A percentile compares a stretch with the other conserved stretches of the same genome.
Conservation (phyloP, 1,284 basidiomycete genomes). For the Sporisorium graminicola region DNA sequence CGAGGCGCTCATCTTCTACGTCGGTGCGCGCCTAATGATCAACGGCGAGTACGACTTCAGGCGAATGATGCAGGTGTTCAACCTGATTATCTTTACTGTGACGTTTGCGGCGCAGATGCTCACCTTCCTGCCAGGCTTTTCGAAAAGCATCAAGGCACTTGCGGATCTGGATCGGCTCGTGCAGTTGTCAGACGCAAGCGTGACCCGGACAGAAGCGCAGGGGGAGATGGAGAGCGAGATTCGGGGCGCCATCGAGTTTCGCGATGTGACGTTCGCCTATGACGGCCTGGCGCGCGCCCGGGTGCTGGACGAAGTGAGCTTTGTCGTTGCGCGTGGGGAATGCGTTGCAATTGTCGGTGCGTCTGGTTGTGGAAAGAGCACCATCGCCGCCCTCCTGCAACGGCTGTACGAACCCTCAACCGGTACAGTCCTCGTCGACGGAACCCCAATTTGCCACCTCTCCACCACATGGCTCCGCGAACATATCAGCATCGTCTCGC, state of each 20-base stretch:
- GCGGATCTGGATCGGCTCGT: conserved; percentile 82
- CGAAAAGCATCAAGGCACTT: conserved; percentile 74
- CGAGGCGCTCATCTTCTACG: conserved; percentile 85
- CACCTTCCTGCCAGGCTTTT: conserved; percentile 74
- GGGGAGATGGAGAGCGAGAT: conserved; percentile 19
- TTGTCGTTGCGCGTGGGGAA: conserved; percentile 55
- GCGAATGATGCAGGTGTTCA: conserved; percentile 88
- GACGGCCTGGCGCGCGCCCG: conserved; percentile 16
- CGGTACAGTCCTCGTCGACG: conserved; percentile 55
- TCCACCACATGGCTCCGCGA: conserved; percentile 53
- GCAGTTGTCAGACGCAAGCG: conserved; percentile 2
- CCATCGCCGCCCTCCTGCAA: conserved; percentile 60
- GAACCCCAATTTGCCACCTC: conserved; percentile 18
- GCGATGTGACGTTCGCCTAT: conserved; percentile 61
- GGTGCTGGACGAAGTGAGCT: conserved; percentile 44
- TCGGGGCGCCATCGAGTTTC: conserved; percentile 46
- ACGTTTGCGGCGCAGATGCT: conserved; percentile 90
- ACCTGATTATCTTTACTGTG: conserved; percentile 91
- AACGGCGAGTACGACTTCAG: conserved; percentile 85
- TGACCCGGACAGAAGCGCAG: conserved; percentile 1
- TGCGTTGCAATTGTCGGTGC: conserved; percentile 65
- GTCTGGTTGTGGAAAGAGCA: conserved; percentile 66
- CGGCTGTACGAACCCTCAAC: conserved; percentile 61
- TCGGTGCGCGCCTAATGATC: conserved; percentile 85
- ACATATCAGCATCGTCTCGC: conserved; percentile 59